Conservation (phyloP, 345 rosid species). For the Lumnitzera littorea region DNA sequence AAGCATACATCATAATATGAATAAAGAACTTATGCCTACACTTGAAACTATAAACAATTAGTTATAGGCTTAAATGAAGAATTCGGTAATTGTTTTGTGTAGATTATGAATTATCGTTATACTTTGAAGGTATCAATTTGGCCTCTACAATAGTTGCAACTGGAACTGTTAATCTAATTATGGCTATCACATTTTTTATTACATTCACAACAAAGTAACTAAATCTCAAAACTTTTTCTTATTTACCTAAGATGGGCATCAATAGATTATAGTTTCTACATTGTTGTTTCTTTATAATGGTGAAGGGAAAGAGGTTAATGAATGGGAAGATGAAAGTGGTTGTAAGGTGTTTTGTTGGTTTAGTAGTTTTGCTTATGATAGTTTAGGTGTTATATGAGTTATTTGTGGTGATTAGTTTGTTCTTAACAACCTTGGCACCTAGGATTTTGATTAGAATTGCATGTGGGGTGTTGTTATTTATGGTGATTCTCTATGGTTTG, state of each 20-base stretch:
- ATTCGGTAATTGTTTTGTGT: too few relatives aligned
- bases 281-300: not conserved
- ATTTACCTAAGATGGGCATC: not conserved
- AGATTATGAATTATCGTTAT: not conserved
- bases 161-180: constrained; percentile 27
- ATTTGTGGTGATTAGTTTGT: constrained; percentile 21
- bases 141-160: constrained; percentile 29
- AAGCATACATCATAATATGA: too few relatives aligned
- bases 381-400: constrained; percentile 11
- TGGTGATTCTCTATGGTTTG: constrained; percentile 24
- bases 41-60: too few relatives aligned
- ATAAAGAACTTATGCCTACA: too few relatives aligned
- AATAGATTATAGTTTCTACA: not conserved
- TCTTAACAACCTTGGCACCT: not conserved
- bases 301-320: constrained; percentile 24
- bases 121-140: constrained; percentile 31
- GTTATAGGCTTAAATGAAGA: too few relatives aligned
- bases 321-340: constrained; percentile 32
- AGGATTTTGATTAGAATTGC: constrained; percentile 23
- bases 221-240: too few relatives aligned
- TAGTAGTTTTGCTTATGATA: constrained; percentile 6
- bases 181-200: constrained; percentile 33
- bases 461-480: constrained; percentile 29
- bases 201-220: constrained; percentile 25
- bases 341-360: not conserved